Evolutionary conservation across 352 stramenopile species (phyloP), one percentile per base, ranked within the genome.

Genomic region (Phytophthora aleatoria): DNA sequence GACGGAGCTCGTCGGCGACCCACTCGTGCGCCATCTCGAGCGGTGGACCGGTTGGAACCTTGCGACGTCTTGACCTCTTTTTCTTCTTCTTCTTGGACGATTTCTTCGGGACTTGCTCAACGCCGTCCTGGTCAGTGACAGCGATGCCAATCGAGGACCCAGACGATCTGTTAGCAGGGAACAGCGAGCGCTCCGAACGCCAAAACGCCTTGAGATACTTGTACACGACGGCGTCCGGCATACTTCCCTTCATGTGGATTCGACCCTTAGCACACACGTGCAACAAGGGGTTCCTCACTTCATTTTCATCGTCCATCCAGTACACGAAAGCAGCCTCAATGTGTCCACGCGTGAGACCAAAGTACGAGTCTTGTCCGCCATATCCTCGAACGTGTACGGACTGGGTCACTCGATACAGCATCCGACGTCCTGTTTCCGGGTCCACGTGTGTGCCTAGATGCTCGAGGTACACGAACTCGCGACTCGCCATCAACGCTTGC

Each of bases 391-490:
- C 67, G 27, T 86, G 76, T 12, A 92, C 64, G 1, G 82, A 90
- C 51, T 91, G 81, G 20, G 83, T 56, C 35, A 90, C 74, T 48
- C 81, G 80, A 71, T 85, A 91, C 35, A 92, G 69, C 65, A 88
- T 69, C 20, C 77, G 74, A 26, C 73, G 66, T n/a, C 81, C 81
- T 12, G 71, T 69, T 49, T 68, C 55, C 38, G 67, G 41, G 42
- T 83, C 73, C 15, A 91, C 69, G 42, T 89, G 76, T 5, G 79
- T 84, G 28, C 84, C 84, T 48, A 83, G 75, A 60, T 89, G 81
- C 50, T 92, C 84, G 16, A 92, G 68, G 56, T 80, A 84, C 5
- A 90, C 80, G 49, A 90, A 89, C 57, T 92, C 84, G 6, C 84
- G 79, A 63, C 75, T 81, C 33, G 79, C 72, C 43, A 90, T 67